Conservation (phyloP, 2,329 filamentous ascomycete genomes). For the Alternaria hordeiaustralica region DNA sequence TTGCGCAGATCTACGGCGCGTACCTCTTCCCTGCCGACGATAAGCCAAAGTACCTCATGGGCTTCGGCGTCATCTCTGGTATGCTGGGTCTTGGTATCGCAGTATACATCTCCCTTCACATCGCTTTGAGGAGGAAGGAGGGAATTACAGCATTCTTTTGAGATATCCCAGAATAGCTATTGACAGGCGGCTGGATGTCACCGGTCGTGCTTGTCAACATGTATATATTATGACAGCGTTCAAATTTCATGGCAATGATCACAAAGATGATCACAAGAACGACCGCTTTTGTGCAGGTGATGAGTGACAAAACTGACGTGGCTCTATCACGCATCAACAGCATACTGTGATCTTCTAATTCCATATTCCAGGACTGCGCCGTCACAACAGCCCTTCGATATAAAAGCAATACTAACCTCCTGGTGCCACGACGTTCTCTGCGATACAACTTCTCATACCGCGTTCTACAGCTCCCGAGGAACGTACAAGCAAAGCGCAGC, state of each 20-base stretch:
- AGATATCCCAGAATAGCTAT: background rate
- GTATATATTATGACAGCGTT: background rate
- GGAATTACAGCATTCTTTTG: slow-evolving; percentile 17
- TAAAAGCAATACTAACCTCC: background rate
- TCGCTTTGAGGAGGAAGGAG: slow-evolving; percentile 33
- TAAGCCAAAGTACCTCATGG: slow-evolving; percentile 53
- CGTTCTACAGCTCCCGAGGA: background rate
- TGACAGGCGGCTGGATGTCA: background rate
- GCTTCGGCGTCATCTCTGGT: slow-evolving; percentile 32
- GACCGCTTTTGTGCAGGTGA: background rate
- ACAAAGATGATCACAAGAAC: background rate
- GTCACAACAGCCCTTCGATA: background rate
- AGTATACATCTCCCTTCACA: slow-evolving; percentile 40
- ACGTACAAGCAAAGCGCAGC: background rate
- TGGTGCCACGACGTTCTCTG: too few relatives aligned
- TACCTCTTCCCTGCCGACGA: slow-evolving; percentile 59
- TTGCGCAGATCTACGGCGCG: slow-evolving; percentile 63
- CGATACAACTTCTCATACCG: background rate
- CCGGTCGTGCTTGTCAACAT: background rate
- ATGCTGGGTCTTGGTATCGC: slow-evolving; percentile 42
- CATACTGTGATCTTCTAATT: background rate
- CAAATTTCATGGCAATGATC: background rate
- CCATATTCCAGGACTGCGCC: background rate
- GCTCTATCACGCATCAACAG: background rate
- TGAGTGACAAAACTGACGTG: background rate